Evolutionary conservation across 129 eudicot genomes (phyloP).

Genomic region (Logfia minima): DNA sequence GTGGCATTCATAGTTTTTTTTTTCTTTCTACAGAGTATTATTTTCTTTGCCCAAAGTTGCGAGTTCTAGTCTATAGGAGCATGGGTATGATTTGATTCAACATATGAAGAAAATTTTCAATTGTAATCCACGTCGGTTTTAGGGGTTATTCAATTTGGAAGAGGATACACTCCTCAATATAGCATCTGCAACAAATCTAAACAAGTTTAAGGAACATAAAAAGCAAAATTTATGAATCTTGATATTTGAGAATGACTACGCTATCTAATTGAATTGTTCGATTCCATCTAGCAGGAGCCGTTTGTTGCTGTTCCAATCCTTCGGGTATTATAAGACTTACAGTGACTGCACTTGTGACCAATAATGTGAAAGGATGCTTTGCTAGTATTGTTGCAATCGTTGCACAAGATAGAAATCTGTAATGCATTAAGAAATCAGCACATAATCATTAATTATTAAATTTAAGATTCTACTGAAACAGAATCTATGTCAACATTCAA

Average conservation of each 20-base stretch:
- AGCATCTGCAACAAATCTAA: not conserved
- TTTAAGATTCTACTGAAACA: not conserved
- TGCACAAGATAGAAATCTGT: conserved; percentile 79
- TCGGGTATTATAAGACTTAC: conserved; percentile 87
- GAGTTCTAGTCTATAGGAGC: not conserved
- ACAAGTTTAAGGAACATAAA: not conserved
- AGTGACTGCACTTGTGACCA: conserved; percentile 82
- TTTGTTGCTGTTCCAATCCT: conserved; percentile 38
- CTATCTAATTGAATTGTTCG: not conserved
- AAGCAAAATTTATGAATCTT: not conserved
- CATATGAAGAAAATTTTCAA: not conserved
- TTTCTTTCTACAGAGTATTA: too few species aligned
- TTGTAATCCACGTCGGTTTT: not conserved
- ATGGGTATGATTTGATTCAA: not conserved
- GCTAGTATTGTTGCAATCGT: conserved; percentile 81
- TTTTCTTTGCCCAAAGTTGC: not conserved
- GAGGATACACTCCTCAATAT: not conserved
- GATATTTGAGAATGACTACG: not conserved
- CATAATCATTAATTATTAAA: not conserved
- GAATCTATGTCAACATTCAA: not conserved
- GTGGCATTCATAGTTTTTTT: too few species aligned
- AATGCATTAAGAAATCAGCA: not conserved
- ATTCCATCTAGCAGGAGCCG: conserved; percentile 12
- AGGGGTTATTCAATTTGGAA: not conserved
- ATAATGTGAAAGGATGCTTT: conserved; percentile 60